Conservation (phyloP, 1,284 basidiomycete species). For the Rhodotorula sp. region DNA sequence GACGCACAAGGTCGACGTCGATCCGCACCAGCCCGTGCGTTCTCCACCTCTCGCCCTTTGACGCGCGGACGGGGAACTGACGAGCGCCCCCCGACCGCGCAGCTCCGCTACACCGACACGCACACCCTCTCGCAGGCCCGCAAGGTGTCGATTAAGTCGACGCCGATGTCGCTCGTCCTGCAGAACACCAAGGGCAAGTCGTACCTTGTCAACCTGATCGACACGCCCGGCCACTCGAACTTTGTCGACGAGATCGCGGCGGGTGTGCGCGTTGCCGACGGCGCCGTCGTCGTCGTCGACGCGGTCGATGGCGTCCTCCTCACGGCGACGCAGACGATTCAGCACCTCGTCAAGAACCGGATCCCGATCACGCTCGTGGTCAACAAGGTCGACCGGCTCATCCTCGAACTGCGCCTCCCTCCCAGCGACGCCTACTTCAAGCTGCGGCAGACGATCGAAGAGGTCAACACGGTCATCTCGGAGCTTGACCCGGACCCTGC, state of each 20-base stretch:
- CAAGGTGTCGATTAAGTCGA: conserved; percentile 93
- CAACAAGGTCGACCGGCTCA: conserved; percentile 97
- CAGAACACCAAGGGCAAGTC: conserved; percentile 89
- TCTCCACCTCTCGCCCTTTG: background rate
- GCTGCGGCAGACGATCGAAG: conserved; percentile 97
- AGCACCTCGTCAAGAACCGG: conserved; percentile 36
- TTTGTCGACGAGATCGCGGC: conserved; percentile 96
- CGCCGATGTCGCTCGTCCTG: conserved; percentile 90
- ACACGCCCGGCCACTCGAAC: conserved; percentile 98
- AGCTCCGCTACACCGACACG: conserved; percentile 93
- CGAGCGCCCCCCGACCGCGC: background rate
- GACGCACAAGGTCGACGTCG: conserved; percentile 92
- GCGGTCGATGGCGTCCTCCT: conserved; percentile 82
- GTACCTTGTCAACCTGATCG: conserved; percentile 88
- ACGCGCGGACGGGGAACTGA: background rate
- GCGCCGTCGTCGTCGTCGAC: conserved; percentile 90
- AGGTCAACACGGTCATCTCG: conserved; percentile 93
- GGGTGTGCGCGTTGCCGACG: conserved; percentile 84
- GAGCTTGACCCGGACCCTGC: conserved; percentile 84
- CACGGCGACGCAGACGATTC: conserved; percentile 37
- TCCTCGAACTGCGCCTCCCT: conserved; percentile 93
- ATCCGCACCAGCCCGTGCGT: conserved; percentile 77
- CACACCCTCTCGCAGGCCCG: conserved; percentile 85
- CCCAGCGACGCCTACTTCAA: conserved; percentile 98
- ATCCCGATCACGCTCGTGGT: conserved; percentile 64